Percentiles rank a stretch among this genome's conserved stretches.
phyloP scores from a whole-genome alignment of 768 basidiomycete genomes.

The Clathrus columnatus region DNA sequence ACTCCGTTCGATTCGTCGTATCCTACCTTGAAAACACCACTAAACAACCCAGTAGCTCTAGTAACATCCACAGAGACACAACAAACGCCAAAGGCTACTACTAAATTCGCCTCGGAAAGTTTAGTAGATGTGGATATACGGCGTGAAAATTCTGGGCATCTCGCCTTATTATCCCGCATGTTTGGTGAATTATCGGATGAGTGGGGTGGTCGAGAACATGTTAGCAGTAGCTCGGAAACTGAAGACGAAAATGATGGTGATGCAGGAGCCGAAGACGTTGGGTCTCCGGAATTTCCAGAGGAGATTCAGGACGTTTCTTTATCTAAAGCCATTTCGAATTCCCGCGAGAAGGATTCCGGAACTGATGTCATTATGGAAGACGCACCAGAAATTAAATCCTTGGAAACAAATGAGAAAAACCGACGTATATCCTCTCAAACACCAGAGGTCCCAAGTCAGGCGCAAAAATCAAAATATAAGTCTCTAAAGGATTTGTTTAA shows the following conservation, averaged over 20 bases:
- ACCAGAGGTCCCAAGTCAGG: background rate
- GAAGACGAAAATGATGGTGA: slow-evolving; percentile 29
- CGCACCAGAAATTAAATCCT: background rate
- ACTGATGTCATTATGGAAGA: background rate
- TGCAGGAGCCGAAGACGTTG: slow-evolving; percentile 9
- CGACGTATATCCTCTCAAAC: background rate
- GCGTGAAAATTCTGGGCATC: slow-evolving; percentile 36
- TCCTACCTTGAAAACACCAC: slow-evolving; percentile 7
- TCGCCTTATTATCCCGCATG: slow-evolving; percentile 32
- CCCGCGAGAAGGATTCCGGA: slow-evolving; percentile 13
- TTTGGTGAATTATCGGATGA: slow-evolving; percentile 41
- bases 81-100: background rate
- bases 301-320: slow-evolving; percentile 3
- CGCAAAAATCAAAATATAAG: background rate
- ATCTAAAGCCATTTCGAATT: background rate
- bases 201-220: slow-evolving; percentile 56
- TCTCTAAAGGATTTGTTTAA: slow-evolving; percentile 65
- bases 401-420: background rate
- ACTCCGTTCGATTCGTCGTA: too few relatives aligned
- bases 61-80: background rate
- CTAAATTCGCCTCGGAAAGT: slow-evolving; percentile 12
- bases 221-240: too few relatives aligned
- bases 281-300: slow-evolving; percentile 20
- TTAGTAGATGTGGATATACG: slow-evolving; percentile 25
- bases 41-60: background rate